A percentile compares a stretch with the other conserved stretches of the same genome.
Conservation (phyloP, 192 early-diverging fungal genomes). For the Fimicolochytrium jonesii region DNA sequence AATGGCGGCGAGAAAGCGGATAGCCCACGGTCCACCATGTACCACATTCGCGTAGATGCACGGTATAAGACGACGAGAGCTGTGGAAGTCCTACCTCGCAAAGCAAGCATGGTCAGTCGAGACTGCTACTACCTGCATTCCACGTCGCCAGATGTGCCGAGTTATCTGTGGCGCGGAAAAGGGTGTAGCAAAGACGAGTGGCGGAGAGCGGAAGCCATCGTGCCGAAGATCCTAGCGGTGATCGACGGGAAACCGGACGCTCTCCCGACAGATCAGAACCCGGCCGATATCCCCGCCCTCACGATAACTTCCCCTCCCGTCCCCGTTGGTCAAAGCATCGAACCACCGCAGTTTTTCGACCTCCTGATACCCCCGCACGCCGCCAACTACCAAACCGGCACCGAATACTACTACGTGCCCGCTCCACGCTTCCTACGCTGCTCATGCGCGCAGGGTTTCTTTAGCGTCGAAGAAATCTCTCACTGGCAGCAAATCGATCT, state of each 20-base stretch:
- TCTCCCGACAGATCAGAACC: background rate
- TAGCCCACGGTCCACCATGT: slow-evolving; percentile 23
- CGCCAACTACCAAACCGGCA: slow-evolving; percentile 3
- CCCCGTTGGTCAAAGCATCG: background rate
- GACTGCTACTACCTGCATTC: slow-evolving; percentile 46
- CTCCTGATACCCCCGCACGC: background rate
- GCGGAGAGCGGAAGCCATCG: slow-evolving; percentile 21
- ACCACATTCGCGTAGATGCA: slow-evolving; percentile 47
- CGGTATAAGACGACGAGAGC: slow-evolving; percentile 43
- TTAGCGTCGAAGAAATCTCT: slow-evolving; percentile 37
- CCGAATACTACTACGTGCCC: slow-evolving; percentile 19
- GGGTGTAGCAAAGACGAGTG: slow-evolving; percentile 34
- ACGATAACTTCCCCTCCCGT: background rate
- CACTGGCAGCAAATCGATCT: slow-evolving; percentile 42
- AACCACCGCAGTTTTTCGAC: background rate
- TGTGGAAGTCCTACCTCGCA: slow-evolving; percentile 27
- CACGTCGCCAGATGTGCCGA: background rate
- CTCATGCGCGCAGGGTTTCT: slow-evolving; percentile 40
- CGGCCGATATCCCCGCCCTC: too few species aligned
- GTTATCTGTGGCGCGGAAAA: slow-evolving; percentile 43
- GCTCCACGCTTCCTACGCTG: slow-evolving; percentile 43
- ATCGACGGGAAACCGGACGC: background rate
- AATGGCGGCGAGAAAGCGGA: background rate
- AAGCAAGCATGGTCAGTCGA: slow-evolving; percentile 25
- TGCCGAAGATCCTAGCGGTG: slow-evolving; percentile 19